Evolutionary conservation across 306 rosid genomes (phyloP).

Genomic region (Lotus japonicus): DNA sequence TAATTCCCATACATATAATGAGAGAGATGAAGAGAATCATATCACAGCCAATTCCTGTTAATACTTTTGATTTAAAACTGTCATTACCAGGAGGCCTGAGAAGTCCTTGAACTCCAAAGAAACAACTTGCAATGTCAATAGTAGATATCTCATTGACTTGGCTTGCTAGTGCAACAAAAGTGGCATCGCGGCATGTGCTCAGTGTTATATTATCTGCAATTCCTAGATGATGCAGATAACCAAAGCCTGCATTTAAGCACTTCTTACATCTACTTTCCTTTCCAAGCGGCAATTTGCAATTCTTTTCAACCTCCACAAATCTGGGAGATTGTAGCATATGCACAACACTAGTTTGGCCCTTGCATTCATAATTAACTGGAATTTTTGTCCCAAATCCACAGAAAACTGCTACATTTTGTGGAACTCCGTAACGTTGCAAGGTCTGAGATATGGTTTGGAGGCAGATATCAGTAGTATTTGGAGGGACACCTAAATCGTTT

Average conservation of each 20-base stretch:
- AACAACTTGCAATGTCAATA: constrained; percentile 75
- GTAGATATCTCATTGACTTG: constrained; percentile 56
- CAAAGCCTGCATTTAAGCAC: constrained; percentile 75
- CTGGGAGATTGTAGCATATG: constrained; percentile 86
- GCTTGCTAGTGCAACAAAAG: constrained; percentile 78
- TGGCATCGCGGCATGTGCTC: constrained; percentile 90
- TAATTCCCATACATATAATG: constrained; percentile 1
- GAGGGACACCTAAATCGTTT: constrained; percentile 68
- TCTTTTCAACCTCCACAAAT: constrained; percentile 49
- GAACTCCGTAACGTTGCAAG: constrained; percentile 66
- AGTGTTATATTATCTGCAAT: constrained; percentile 64
- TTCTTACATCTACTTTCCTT: constrained; percentile 65
- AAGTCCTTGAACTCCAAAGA: constrained; percentile 87
- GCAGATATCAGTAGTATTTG: constrained; percentile 54
- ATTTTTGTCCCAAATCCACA: constrained; percentile 90
- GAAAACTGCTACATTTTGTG: constrained; percentile 63
- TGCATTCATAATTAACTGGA: constrained; percentile 74
- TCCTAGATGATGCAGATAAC: constrained; percentile 70
- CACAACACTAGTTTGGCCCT: constrained; percentile 65
- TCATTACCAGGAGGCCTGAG: constrained; percentile 49
- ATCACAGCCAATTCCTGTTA: not conserved
- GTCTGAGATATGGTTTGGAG: constrained; percentile 63
- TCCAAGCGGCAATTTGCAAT: constrained; percentile 61
- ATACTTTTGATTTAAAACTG: not conserved
- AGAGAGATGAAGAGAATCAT: not conserved